Conservation (phyloP, 768 basidiomycete species). For the Antrodiella citrinella region DNA sequence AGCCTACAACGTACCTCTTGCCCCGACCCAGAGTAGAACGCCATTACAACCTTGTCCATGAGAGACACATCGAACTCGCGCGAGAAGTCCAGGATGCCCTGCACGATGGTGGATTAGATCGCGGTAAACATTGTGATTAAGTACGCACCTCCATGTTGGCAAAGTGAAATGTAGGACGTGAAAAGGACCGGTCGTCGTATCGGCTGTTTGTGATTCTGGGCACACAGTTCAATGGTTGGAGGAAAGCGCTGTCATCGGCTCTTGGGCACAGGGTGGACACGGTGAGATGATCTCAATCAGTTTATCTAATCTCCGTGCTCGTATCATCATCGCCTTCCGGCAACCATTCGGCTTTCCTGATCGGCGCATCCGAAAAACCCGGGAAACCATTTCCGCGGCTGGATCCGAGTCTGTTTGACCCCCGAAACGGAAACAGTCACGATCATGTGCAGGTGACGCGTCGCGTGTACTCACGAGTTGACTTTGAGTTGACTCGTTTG, state of each 20-base stretch:
- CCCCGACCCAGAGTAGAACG: conserved; percentile 82
- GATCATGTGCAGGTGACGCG: neutral
- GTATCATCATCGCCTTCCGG: too few relatives aligned
- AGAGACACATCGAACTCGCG: conserved; percentile 88
- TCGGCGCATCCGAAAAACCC: neutral
- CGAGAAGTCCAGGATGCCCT: conserved; percentile 91
- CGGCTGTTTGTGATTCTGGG: too few relatives aligned
- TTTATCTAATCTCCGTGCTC: neutral
- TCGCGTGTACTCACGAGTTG: neutral
- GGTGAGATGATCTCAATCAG: neutral
- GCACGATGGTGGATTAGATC: neutral
- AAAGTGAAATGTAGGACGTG: conserved; percentile 4
- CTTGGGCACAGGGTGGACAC: neutral
- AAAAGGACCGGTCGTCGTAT: neutral
- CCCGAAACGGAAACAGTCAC: neutral
- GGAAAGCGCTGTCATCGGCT: too few relatives aligned
- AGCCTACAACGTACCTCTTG: conserved; percentile 53
- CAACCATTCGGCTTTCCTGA: too few relatives aligned
- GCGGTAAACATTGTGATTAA: neutral
- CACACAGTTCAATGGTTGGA: too few relatives aligned
- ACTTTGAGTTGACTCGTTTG: neutral
- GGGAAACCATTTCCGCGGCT: neutral
- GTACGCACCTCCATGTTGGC: conserved; percentile 32
- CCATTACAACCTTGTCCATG: conserved; percentile 89
- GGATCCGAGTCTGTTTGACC: neutral